These are phyloP conservation scores for Lentinula aciculospora DNA, from an alignment of 768 basidiomycete genomes.

Conservation along the genomic window DNA sequence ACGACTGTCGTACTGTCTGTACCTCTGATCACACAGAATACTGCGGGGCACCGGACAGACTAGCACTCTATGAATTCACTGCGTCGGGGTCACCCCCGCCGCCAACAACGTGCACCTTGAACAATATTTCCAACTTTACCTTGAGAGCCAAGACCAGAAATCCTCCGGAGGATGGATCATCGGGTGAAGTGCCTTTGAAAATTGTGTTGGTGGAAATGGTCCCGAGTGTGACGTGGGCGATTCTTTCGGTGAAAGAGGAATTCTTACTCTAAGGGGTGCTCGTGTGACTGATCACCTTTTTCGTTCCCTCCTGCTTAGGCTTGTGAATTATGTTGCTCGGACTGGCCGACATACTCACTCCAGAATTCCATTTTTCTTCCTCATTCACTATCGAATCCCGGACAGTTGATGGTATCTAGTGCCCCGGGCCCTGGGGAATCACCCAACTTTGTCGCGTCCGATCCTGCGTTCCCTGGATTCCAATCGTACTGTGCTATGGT, in stretches of 20 bases:
- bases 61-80: constrained; percentile 25
- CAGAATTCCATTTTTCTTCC: constrained; percentile 35
- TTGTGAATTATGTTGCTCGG: constrained; percentile 35
- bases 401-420: constrained; percentile 32
- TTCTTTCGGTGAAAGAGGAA: constrained; percentile 32
- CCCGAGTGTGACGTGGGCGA: constrained; percentile 31
- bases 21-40: constrained; percentile 28
- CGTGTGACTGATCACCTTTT: background rate
- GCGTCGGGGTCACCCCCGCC: constrained; percentile 21
- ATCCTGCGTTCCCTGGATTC: constrained; percentile 36
- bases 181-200: constrained; percentile 24
- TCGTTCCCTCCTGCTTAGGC: constrained; percentile 19
- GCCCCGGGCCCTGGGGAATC: constrained; percentile 34
- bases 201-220: constrained; percentile 34
- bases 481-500: constrained; percentile 37
- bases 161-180: constrained; percentile 21
- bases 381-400: constrained; percentile 29
- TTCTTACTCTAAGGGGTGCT: constrained; percentile 2
- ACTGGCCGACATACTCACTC: constrained; percentile 34
- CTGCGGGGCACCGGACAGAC: constrained; percentile 33
- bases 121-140: constrained; percentile 30
- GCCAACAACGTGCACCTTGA: constrained; percentile 22
- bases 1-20: constrained; percentile 36
- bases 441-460: constrained; percentile 37
- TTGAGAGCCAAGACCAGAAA: constrained; percentile 28